Conservation (phyloP, 345 rosid genomes). For the Syzygium grande region DNA sequence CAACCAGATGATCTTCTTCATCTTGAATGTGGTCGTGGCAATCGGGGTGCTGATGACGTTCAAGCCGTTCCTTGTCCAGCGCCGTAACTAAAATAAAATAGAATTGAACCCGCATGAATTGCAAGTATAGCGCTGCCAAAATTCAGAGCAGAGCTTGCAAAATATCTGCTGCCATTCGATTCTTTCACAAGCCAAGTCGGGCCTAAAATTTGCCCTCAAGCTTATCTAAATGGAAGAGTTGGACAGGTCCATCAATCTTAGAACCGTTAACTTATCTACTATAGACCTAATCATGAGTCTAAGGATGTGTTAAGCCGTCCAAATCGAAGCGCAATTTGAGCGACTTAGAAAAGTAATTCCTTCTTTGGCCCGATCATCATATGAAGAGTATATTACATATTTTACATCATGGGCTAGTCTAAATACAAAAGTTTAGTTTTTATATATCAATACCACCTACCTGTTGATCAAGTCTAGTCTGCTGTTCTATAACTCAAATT, state of each 20-base stretch:
- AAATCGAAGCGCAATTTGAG: background rate
- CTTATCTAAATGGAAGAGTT: background rate
- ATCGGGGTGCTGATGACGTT: slow-evolving; percentile 56
- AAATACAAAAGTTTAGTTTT: background rate
- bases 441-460: background rate
- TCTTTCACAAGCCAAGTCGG: background rate
- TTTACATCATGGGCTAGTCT: background rate
- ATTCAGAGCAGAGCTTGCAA: background rate
- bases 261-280: background rate
- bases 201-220: background rate
- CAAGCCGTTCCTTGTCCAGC: slow-evolving; percentile 51
- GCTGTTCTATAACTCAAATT: background rate
- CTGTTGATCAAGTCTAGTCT: background rate
- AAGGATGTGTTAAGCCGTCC: background rate
- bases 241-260: background rate
- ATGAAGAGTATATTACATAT: background rate
- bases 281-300: background rate
- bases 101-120: background rate
- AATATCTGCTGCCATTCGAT: background rate
- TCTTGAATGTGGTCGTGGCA: slow-evolving; percentile 37
- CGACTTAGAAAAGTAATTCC: background rate
- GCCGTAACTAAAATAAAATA: background rate
- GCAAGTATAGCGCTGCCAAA: background rate
- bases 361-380: background rate
- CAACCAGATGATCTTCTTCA: slow-evolving; percentile 53